Evolutionary conservation across 768 basidiomycete genomes (phyloP).

Genomic region (Neoboletus magnificus): DNA sequence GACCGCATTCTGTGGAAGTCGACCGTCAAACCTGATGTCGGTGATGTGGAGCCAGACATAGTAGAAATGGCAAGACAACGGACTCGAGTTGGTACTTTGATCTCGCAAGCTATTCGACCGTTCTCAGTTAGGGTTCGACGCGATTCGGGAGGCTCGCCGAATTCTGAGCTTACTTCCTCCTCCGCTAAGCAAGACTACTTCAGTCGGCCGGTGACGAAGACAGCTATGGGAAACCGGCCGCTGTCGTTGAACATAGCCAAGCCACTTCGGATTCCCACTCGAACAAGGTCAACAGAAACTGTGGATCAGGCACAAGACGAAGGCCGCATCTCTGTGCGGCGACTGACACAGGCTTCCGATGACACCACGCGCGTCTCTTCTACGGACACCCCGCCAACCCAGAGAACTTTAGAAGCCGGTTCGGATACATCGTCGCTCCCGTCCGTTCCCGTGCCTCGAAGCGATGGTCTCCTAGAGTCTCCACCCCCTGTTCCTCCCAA

Average conservation of each 20-base stretch:
- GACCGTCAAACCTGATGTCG: slow-evolving; percentile 50
- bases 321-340: slow-evolving; percentile 1
- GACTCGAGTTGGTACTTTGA: slow-evolving; percentile 51
- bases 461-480: slow-evolving; percentile 18
- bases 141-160: slow-evolving; percentile 35
- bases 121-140: slow-evolving; percentile 37
- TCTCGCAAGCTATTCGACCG: slow-evolving; percentile 53
- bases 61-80: slow-evolving; percentile 33
- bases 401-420: slow-evolving; percentile 4
- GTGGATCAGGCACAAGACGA: slow-evolving; percentile 13
- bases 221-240: slow-evolving; percentile 11
- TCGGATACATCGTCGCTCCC: slow-evolving; percentile 15
- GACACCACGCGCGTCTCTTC: slow-evolving; percentile 17
- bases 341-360: slow-evolving; percentile 9
- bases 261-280: slow-evolving; percentile 15
- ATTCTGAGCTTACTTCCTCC: slow-evolving; percentile 19
- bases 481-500: slow-evolving; percentile 31
- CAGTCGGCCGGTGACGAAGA: slow-evolving; percentile 15
- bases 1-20: slow-evolving; percentile 84
- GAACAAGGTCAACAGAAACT: slow-evolving; percentile 28
- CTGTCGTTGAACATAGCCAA: slow-evolving; percentile 22
- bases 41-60: slow-evolving; percentile 39
- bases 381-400: slow-evolving; percentile 1
- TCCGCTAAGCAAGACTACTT: slow-evolving; percentile 23
- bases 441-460: slow-evolving; percentile 5